Evolutionary conservation across 2,329 filamentous ascomycete genomes (phyloP).

Genomic region (Mycocentrospora acerina): DNA sequence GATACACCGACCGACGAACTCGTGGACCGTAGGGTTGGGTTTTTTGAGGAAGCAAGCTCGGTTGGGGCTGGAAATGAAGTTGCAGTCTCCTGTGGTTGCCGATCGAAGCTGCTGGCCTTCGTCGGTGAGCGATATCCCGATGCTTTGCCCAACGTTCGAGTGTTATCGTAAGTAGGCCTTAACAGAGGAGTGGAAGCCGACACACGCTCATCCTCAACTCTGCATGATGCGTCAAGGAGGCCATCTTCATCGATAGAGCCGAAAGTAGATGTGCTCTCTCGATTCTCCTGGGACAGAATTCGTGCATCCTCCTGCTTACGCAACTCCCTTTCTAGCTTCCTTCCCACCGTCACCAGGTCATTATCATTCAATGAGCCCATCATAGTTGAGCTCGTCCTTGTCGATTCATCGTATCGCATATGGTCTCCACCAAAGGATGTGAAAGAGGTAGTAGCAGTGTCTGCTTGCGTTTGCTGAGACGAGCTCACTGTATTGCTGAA

Average conservation of each 20-base stretch:
- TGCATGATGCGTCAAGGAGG: slow-evolving; percentile 13
- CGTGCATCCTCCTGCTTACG: slow-evolving; percentile 5
- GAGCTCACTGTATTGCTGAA: slow-evolving; percentile 26
- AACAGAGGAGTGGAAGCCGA: too few relatives aligned
- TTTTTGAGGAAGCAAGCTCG: background rate
- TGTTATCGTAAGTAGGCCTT: too few relatives aligned
- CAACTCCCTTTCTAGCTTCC: slow-evolving; percentile 6
- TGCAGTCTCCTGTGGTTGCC: too few relatives aligned
- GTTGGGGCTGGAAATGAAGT: background rate
- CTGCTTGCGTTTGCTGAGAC: slow-evolving; percentile 22
- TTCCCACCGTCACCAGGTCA: slow-evolving; percentile 8
- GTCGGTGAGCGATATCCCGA: background rate
- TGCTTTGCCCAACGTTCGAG: background rate
- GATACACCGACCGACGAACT: background rate
- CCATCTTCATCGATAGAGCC: slow-evolving; percentile 29
- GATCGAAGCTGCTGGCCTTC: background rate
- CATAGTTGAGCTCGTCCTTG: slow-evolving; percentile 22
- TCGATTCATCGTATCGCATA: slow-evolving; percentile 7
- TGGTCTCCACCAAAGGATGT: slow-evolving; percentile 13
- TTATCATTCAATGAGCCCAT: slow-evolving; percentile 21
- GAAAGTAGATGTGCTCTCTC: slow-evolving; percentile 25
- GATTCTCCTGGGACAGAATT: slow-evolving; percentile 12
- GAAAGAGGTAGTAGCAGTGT: slow-evolving; percentile 29
- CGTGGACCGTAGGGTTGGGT: background rate
- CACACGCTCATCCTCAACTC: slow-evolving; percentile 9